Evolutionary conservation across 2,329 filamentous ascomycete species (phyloP), one percentile per base, ranked within the genome.

Genomic region (Nothophaeocryptopus gaeumannii): DNA sequence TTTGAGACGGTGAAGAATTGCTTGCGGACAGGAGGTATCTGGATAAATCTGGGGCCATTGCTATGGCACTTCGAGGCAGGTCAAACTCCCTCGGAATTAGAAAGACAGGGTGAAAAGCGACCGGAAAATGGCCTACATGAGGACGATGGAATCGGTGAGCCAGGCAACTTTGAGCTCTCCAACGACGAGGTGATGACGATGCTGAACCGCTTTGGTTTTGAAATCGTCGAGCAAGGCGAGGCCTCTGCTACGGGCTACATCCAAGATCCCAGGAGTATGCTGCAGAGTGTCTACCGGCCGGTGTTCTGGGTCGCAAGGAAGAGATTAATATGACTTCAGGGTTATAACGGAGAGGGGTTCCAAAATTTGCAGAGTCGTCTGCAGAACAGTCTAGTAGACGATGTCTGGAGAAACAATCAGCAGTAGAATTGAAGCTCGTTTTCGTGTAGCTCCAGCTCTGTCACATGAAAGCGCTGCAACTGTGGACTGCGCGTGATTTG

Each of bases 1-100:
- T 81, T 99, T 31, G 84, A 95, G 65, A 85, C 90, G 1, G 88
- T 97, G 47, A 75, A 74, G 36, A 81, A 87, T 64, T 95, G 91
- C 63, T 78, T 99, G 42, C 83, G 80, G 58, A 76, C 82, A 0
- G 87, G 86, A 20, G 93, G 93, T 0, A 63, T 95, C 3, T 88
- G 95, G 75, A 80, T 96, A 64, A 99, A 99, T 64, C 75, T 95
- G 16, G 93, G 93, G 0, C 93, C 93, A 0, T 72, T 99, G 47
- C 75, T 97, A 35, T 99, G 93, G 93, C 95, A 99, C 69, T 97
- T 95, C 67, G 89, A 95, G 66, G 86, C 89, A 58, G 80, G 85
- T 36, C 77, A 81, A 1, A 81, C 62, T 1, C 62, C 64, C 4
- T 59, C 59, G 12, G 81, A 34, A 77, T 79, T 57, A 74, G 81